These are phyloP conservation scores for Gnomoniopsis sp. DNA, from an alignment of 2,329 filamentous ascomycete genomes.

Conservation along the genomic window DNA sequence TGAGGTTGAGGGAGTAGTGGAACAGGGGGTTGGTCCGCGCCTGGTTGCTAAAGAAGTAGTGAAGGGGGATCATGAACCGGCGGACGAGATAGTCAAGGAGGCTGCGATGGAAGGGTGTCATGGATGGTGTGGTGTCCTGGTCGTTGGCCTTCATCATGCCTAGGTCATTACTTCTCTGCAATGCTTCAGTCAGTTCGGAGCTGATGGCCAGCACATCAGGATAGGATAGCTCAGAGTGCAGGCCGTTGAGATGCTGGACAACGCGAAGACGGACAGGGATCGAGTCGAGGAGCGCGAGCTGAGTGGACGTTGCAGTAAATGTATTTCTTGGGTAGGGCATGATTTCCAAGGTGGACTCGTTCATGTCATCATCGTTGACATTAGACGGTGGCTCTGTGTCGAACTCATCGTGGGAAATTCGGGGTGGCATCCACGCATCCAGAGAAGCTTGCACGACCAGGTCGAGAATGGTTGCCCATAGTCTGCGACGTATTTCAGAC, in stretches of 20 bases:
- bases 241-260: not conserved
- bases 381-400: constrained; percentile 49
- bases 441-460: constrained; percentile 49
- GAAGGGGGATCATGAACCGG: not conserved
- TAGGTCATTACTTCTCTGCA: too few relatives aligned
- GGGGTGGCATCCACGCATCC: constrained; percentile 47
- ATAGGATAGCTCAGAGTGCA: not conserved
- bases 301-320: not conserved
- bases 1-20: constrained; percentile 19
- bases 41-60: constrained; percentile 18
- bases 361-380: constrained; percentile 50
- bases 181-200: too few relatives aligned
- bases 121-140: not conserved
- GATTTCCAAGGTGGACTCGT: not conserved
- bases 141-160: too few relatives aligned
- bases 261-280: not conserved
- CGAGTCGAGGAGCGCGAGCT: not conserved
- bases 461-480: constrained; percentile 56
- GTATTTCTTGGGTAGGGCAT: not conserved
- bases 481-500: constrained; percentile 50
- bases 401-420: constrained; percentile 43
- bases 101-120: not conserved
- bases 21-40: constrained; percentile 17
- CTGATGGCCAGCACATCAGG: too few relatives aligned
- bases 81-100: not conserved